Evolutionary conservation across 495 filamentous ascomycete species (phyloP).

Genomic region (Pseudotulostoma volvatum): DNA sequence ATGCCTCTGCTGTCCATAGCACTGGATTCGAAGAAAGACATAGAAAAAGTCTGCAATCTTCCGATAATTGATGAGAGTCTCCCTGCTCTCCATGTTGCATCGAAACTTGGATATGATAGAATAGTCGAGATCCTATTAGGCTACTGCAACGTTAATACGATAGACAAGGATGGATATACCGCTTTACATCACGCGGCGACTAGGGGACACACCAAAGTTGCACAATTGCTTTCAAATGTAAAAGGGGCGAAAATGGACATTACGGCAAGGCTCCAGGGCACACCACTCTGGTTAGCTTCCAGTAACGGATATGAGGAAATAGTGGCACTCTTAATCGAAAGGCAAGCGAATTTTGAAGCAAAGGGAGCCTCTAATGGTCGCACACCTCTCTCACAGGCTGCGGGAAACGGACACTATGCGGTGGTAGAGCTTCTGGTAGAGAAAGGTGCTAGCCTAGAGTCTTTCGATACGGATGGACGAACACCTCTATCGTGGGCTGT

Average conservation of each 20-base stretch:
- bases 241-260: background rate
- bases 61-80: too few species aligned
- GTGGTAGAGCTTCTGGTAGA: slow-evolving; percentile 2
- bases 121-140: slow-evolving; percentile 1
- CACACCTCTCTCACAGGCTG: too few species aligned
- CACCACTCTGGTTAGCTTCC: slow-evolving; percentile 10
- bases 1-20: too few species aligned
- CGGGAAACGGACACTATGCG: background rate
- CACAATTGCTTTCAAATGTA: background rate
- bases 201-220: background rate
- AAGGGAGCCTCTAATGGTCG: background rate
- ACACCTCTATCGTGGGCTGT: background rate
- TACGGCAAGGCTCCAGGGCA: background rate
- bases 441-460: too few species aligned
- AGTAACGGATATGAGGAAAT: slow-evolving; percentile 6
- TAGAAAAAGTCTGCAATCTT: slow-evolving; percentile 10
- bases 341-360: too few species aligned
- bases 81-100: too few species aligned
- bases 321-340: slow-evolving; percentile 1
- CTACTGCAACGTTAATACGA: slow-evolving; percentile 1
- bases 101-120: slow-evolving; percentile 4
- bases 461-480: background rate
- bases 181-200: background rate
- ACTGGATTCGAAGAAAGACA: too few species aligned
- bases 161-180: background rate